These are phyloP conservation scores for Liriodendron chinense DNA, from an alignment of 164 flowering plant genomes.

Conservation along the genomic window DNA sequence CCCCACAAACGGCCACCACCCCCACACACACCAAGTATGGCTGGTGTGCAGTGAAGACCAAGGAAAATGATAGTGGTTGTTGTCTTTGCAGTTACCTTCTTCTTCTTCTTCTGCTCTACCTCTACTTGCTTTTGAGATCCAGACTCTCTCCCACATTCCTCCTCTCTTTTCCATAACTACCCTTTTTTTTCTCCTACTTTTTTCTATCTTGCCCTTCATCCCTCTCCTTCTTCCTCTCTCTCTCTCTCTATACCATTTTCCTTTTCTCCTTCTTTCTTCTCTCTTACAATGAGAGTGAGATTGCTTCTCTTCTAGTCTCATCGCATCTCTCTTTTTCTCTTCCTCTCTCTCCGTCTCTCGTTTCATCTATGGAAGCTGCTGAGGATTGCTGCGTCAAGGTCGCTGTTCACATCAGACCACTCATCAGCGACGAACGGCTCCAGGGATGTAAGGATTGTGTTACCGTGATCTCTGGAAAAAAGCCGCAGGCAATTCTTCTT, in stretches of 20 bases:
- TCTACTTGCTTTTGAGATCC: conserved; percentile 11
- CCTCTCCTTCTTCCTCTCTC: neutral
- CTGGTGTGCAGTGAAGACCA: conserved; percentile 47
- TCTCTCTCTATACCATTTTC: conserved; percentile 1
- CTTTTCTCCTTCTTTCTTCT: neutral
- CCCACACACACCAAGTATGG: conserved; percentile 17
- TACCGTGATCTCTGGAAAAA: conserved; percentile 58
- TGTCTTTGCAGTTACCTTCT: conserved; percentile 27
- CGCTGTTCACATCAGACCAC: conserved; percentile 86
- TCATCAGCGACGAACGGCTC: conserved; percentile 78
- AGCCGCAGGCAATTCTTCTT: conserved; percentile 70
- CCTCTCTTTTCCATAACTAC: conserved; percentile 35
- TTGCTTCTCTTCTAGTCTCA: neutral
- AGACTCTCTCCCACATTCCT: neutral
- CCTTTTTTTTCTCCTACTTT: conserved; percentile 20
- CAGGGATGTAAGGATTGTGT: conserved; percentile 98
- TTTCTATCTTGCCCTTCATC: neutral
- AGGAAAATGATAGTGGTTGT: conserved; percentile 66
- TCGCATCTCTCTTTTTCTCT: conserved; percentile 11
- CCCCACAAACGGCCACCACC: conserved; percentile 9
- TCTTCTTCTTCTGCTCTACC: neutral
- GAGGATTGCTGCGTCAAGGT: conserved; percentile 97
- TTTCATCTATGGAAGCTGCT: conserved; percentile 10
- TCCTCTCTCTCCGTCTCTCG: neutral
- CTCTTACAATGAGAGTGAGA: conserved; percentile 12